These are phyloP conservation scores for Solidago caesia DNA, from an alignment of 129 eudicot genomes.

Conservation along the genomic window DNA sequence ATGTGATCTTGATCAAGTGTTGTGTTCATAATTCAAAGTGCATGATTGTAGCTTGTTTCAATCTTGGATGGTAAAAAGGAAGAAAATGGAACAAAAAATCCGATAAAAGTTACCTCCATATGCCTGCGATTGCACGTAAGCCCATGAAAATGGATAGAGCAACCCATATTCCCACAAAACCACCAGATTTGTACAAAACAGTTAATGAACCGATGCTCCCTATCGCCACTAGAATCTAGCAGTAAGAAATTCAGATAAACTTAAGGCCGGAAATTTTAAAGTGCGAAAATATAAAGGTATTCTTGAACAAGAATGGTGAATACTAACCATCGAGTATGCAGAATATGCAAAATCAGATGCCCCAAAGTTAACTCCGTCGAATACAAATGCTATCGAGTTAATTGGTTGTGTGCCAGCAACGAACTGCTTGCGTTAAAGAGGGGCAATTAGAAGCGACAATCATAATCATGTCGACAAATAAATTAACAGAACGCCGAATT, in stretches of 20 bases:
- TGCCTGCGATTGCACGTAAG: slow-evolving; percentile 71
- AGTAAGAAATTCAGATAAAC: not conserved
- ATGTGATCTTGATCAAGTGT: too few species aligned
- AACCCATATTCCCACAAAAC: slow-evolving; percentile 80
- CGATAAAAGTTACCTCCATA: slow-evolving; percentile 67
- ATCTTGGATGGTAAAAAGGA: not conserved
- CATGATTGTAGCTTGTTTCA: not conserved
- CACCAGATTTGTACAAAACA: slow-evolving; percentile 43
- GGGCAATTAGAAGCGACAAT: not conserved
- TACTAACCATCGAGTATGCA: slow-evolving; percentile 81
- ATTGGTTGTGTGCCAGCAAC: slow-evolving; percentile 91
- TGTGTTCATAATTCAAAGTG: not conserved
- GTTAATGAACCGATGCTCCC: slow-evolving; percentile 65
- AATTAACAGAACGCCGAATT: not conserved
- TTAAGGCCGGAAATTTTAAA: not conserved
- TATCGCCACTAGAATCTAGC: slow-evolving; percentile 61
- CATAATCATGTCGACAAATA: not conserved
- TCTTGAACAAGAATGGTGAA: not conserved
- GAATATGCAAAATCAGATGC: slow-evolving; percentile 86
- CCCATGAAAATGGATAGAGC: slow-evolving; percentile 77
- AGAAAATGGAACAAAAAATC: not conserved
- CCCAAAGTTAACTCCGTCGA: slow-evolving; percentile 82
- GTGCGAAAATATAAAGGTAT: not conserved
- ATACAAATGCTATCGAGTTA: slow-evolving; percentile 72
- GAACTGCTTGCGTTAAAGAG: slow-evolving; percentile 41